phyloP scores from a whole-genome alignment of 352 stramenopile genomes.

The Globisporangium paroecandrum region DNA sequence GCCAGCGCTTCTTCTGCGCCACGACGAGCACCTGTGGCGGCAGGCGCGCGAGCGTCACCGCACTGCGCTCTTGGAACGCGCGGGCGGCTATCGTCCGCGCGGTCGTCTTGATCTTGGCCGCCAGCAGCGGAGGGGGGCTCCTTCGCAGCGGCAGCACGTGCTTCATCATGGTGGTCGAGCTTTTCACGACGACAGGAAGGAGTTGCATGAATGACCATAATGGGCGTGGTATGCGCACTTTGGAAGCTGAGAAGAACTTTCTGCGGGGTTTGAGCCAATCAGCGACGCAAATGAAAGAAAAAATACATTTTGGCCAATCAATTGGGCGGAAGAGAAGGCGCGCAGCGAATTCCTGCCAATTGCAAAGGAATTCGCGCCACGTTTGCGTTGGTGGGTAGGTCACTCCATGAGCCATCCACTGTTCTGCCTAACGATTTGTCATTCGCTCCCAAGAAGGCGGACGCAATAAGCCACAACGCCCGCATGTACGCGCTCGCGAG shows the following conservation, averaged over 20 bases:
- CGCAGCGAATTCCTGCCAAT: not conserved
- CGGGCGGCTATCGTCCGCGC: not conserved
- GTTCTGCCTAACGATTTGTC: too few relatives aligned
- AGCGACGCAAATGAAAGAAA: not conserved
- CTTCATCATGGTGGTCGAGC: conserved; percentile 6
- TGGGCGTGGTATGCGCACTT: not conserved
- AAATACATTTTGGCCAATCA: not conserved
- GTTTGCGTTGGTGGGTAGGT: too few relatives aligned
- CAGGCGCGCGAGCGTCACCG: conserved; percentile 7
- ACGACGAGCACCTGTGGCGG: conserved; percentile 15
- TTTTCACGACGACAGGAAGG: not conserved
- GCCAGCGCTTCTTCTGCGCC: conserved; percentile 14
- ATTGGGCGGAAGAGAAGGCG: too few relatives aligned
- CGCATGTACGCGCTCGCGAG: too few relatives aligned
- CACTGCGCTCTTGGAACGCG: not conserved
- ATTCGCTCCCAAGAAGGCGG: too few relatives aligned
- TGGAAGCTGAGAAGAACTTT: not conserved
- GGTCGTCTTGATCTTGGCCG: not conserved
- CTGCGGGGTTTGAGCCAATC: not conserved
- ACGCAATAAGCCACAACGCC: too few relatives aligned
- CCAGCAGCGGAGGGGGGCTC: not conserved
- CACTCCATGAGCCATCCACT: too few relatives aligned
- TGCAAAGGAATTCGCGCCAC: not conserved
- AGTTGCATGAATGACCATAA: not conserved
- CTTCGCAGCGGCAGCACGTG: conserved; percentile 13